Evolutionary conservation across 257 asterid species (phyloP), one percentile per base, ranked within the genome.

Genomic region (Solanum chilense): DNA sequence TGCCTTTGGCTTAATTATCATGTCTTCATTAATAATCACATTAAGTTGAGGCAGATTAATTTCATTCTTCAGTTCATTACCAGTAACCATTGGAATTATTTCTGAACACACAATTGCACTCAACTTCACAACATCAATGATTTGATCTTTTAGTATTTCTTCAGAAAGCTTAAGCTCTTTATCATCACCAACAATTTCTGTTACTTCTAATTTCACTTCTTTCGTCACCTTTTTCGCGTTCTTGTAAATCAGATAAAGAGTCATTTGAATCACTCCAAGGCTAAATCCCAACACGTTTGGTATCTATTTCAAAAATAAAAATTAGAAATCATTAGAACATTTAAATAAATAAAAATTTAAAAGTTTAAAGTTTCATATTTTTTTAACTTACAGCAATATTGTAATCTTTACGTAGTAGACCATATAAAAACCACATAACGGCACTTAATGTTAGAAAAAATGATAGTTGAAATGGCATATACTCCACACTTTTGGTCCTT

Each of bases 381-480:
- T 12, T 35, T 10, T 11, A 45, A 74, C 96, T 92, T 90, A 95
- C 96, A 5, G 96, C 95, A 29, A 94, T 91, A 85, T 89, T 89
- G 73, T 44, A 90, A 90, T 94, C 96, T n/a, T 92, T 89, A 68
- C 89, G 88, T 11, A 93, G 86, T 16, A 95, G 84, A 29, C 98
- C 98, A 13, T 93, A 95, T 86, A 93, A 93, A 56, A 93, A 95
- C 95, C 97, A 95, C 91, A 91, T 92, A 81, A 95, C 94, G 0
- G 97, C 96, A 85, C 96, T 95, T 33, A 95, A 88, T 4, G 97
- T 94, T 81, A 95, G 96, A 44, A 92, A 95, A 25, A 93, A 86
- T 4, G 98, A 95, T 9, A 93, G 93, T 42, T 92, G 93, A 85
- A 94, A 90, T 35, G 98, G 98, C 98, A 95, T 95, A 88, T 90